These are phyloP conservation scores for Aspergillus baeticus DNA, from an alignment of 495 filamentous ascomycete species.

Conservation along the genomic window DNA sequence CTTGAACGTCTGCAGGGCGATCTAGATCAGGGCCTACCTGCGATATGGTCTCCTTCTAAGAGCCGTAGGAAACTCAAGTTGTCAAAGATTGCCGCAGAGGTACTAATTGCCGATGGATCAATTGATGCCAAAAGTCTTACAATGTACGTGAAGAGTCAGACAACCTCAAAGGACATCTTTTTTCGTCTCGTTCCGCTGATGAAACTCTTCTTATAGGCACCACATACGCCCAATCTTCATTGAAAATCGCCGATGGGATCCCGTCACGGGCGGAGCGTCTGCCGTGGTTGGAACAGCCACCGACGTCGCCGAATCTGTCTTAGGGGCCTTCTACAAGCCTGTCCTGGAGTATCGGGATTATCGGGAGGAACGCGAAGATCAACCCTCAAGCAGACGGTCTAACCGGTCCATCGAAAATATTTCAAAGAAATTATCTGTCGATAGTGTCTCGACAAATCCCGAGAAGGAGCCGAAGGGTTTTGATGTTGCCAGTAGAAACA, in stretches of 20 bases:
- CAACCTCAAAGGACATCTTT: too few species aligned
- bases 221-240: constrained; percentile 27
- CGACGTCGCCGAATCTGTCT: constrained; percentile 22
- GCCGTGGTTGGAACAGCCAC: constrained; percentile 22
- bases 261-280: constrained; percentile 43
- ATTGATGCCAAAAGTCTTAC: constrained; percentile 60
- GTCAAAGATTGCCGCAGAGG: constrained; percentile 63
- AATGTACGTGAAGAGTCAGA: constrained; percentile 25
- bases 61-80: constrained; percentile 26
- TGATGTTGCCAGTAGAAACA: neutral
- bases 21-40: constrained; percentile 56
- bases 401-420: too few species aligned
- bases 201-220: constrained; percentile 14
- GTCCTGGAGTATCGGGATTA: constrained; percentile 21
- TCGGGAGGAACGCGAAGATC: neutral
- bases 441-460: neutral
- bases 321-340: constrained; percentile 32
- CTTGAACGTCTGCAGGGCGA: constrained; percentile 55
- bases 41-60: constrained; percentile 48
- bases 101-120: constrained; percentile 55
- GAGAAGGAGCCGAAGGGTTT: too few species aligned
- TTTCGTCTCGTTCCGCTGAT: neutral
- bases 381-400: too few species aligned
- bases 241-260: constrained; percentile 38
- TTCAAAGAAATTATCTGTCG: neutral